These are phyloP conservation scores for Sphaerobolus stellatus DNA, from an alignment of 1,284 basidiomycete species.

Conservation along the genomic window DNA sequence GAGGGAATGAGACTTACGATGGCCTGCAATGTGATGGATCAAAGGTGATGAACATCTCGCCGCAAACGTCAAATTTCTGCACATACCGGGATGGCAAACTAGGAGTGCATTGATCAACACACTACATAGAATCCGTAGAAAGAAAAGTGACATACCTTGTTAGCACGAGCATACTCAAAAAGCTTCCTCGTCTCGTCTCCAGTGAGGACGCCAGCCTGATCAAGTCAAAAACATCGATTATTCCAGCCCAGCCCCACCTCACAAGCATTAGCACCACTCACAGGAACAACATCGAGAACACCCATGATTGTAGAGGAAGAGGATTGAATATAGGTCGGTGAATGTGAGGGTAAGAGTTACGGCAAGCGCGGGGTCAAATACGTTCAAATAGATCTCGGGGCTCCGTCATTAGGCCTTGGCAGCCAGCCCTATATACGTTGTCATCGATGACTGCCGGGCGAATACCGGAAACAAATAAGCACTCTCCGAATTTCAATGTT, in stretches of 20 bases:
- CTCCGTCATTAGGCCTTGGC: too few relatives aligned
- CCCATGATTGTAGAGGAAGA: conserved; percentile 45
- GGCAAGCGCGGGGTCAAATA: too few relatives aligned
- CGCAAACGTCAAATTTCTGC: neutral
- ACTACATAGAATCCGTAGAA: neutral
- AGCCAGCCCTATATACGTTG: too few relatives aligned
- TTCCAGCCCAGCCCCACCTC: conserved; percentile 1
- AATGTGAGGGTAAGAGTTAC: neutral
- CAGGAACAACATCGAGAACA: conserved; percentile 69
- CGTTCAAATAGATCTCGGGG: too few relatives aligned
- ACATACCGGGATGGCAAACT: conserved; percentile 87
- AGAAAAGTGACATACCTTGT: conserved; percentile 58
- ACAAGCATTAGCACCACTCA: conserved; percentile 35
- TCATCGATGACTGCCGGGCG: too few relatives aligned
- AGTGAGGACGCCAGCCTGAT: conserved; percentile 81
- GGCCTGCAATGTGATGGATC: conserved; percentile 43
- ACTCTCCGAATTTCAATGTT: too few relatives aligned
- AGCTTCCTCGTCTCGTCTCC: conserved; percentile 86
- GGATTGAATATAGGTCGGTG: neutral
- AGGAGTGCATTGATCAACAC: neutral
- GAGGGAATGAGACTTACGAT: conserved; percentile 54
- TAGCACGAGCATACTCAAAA: conserved; percentile 82
- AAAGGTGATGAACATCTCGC: neutral
- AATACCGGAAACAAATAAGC: too few relatives aligned
- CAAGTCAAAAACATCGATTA: neutral